Evolutionary conservation across 108 stramenopile genomes (phyloP), one percentile per base, ranked within the genome.

Genomic region (Nitzschia palea): DNA sequence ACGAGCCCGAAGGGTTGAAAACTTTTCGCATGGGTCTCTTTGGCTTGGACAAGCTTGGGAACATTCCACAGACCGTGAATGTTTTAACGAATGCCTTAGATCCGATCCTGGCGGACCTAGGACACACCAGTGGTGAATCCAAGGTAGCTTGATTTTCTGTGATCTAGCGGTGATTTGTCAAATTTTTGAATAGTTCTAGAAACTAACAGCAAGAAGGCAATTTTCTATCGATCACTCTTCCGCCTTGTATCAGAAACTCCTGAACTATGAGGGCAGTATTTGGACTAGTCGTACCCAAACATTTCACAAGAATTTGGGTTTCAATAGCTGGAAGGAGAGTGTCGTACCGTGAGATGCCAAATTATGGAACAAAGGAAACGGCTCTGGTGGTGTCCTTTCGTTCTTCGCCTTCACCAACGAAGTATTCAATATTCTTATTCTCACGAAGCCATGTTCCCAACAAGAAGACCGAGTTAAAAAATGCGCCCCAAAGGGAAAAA

Each of bases 1-100:
- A 94, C 65, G 96, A 97, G 66, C 93, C 93, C 8, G 87, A 86
- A 27, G 86, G 88, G 3, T 55, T 93, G 61, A 90, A 89, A 55
- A 95, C 96, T 0, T 97, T 97, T 71, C 84, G 96, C 25, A 82
- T 97, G 30, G 96, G 96, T 30, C 59, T 97, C 48, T 96, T 97
- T 80, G 96, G 96, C 26, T 57, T 97, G 44, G 96, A 97, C 62
- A 97, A 97, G 68, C 80, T 97, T 62, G 87, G 85, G 1, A 72
- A 97, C 56, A 83, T 90, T 64, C 81, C 77, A 18, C 66, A 73
- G 30, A 94, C 90, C 32, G 84, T 93, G n/a, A 51, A 67, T n/a
- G 80, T 76, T 33, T 70, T 97, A 58, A 81, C 88, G 62, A 35
- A 55, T 36, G 89, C 86, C 4, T 75, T 95, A 71, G 94, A 92